Percentiles rank a stretch among this genome's conserved stretches.
phyloP scores from a whole-genome alignment of 129 eudicot species.

The Tagetes patula region DNA sequence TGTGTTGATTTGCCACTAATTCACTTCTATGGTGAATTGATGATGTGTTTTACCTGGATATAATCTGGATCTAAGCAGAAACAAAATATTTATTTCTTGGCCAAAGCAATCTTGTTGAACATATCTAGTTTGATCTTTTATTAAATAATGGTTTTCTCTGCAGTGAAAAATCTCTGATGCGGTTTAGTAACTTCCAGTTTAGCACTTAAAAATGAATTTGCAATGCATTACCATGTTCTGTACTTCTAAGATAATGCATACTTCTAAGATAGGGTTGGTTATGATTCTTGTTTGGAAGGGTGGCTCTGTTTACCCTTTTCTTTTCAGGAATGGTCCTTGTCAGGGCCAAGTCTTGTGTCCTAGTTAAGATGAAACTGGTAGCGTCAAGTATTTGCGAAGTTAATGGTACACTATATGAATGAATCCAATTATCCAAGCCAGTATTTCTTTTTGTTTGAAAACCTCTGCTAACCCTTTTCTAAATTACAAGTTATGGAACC shows the following conservation, averaged over 20 bases:
- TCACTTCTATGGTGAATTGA: conserved; percentile 25
- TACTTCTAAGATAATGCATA: no score
- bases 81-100: conserved; percentile 22
- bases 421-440: no score
- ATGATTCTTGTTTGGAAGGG: not conserved
- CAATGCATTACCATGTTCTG: not conserved
- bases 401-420: not conserved
- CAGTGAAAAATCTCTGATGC: conserved; percentile 4
- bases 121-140: no score
- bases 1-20: conserved; percentile 3
- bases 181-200: not conserved
- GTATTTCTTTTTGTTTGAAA: not conserved
- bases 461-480: not conserved
- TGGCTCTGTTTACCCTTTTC: not conserved
- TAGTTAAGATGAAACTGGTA: not conserved
- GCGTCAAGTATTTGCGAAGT: not conserved
- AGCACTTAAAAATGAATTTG: conserved; percentile 5
- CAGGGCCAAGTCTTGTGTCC: not conserved
- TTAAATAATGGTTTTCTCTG: not conserved
- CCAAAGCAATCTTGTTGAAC: not conserved
- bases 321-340: not conserved
- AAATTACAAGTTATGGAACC: not conserved
- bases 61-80: conserved; percentile 13
- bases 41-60: conserved; percentile 24
- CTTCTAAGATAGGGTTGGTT: conserved; percentile 1